Evolutionary conservation across 768 basidiomycete genomes (phyloP), one percentile per base, ranked within the genome.

Genomic region (Kwoniella heveanensis): DNA sequence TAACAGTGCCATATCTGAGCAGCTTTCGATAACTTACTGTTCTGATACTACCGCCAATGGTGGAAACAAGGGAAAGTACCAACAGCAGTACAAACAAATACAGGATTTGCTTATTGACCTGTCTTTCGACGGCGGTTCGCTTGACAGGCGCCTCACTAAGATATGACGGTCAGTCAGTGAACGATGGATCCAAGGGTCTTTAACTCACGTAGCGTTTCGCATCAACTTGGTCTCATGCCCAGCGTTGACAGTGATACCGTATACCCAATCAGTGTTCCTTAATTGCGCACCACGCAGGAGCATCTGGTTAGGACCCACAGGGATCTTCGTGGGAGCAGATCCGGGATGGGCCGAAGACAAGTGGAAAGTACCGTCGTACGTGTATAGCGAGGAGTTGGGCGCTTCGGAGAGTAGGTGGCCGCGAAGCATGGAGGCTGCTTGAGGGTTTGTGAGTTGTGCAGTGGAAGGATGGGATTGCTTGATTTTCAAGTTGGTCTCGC

Each of bases 181-280:
- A n/a, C n/a, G n/a, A n/a, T n/a, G n/a, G n/a, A n/a, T n/a, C n/a
- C n/a, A n/a, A n/a, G n/a, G n/a, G n/a, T n/a, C n/a, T n/a, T n/a
- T n/a, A n/a, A 83, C 91, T 82, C 74, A 93, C 92, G 94, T 97
- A 47, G 96, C 95, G 73, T 98, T 98, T 63, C 91, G 86, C 92
- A 98, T 94, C 37, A 99, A 81, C 80, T 99, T 99, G 21, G 96
- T 98, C 83, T 99, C 94, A 75, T 98, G 96, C 0, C 96, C 96
- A 0, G 93, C 95, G 71, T 92, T 97, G 46, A 98, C 90, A 32
- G 88, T 88, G 8, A 99, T 77, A 13, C 94, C 95, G 79, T 97
- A 98, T 27, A 90, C 86, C 96, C 96, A 99, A 9, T 89, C 87
- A 1, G 96, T 98, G 79, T 99, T 99, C 60, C 96, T 85, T 60